Conservation (phyloP, 164 flowering plant species). For the Liriodendron chinense region DNA sequence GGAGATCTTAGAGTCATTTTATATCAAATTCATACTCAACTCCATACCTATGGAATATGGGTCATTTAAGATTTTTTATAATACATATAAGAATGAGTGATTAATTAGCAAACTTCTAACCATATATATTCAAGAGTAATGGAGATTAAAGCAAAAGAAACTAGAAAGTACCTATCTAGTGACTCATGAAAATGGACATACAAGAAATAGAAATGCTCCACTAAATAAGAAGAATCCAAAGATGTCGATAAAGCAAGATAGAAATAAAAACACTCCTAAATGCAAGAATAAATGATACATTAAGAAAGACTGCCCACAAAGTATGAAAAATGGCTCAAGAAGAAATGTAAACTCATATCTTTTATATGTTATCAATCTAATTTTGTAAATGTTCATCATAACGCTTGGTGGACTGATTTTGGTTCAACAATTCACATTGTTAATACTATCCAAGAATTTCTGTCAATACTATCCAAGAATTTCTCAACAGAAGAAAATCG, state of each 20-base stretch:
- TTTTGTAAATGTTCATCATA: no score
- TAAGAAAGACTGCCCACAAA: not conserved
- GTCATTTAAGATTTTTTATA: constrained; percentile 10
- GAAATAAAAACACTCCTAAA: not conserved
- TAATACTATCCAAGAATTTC: no score
- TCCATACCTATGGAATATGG: not conserved
- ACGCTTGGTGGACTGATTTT: not conserved
- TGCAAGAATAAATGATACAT: not conserved
- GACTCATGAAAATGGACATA: no score
- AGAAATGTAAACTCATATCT: not conserved
- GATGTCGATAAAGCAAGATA: not conserved
- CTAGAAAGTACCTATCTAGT: not conserved
- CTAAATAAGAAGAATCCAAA: not conserved
- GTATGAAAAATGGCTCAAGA: not conserved
- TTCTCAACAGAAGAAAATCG: not conserved
- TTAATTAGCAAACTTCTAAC: no score
- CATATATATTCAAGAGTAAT: not conserved
- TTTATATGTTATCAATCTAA: no score
- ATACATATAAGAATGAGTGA: not conserved
- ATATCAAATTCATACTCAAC: constrained; percentile 3
- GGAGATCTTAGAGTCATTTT: not conserved
- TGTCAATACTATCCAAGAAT: not conserved
- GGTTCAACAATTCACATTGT: constrained; percentile 2
- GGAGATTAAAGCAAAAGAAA: not conserved
- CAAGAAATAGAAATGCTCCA: no score